Evolutionary conservation across 73 alveolate genomes (phyloP), one percentile per base, ranked within the genome.

Genomic region (Symbiodinium natans): DNA sequence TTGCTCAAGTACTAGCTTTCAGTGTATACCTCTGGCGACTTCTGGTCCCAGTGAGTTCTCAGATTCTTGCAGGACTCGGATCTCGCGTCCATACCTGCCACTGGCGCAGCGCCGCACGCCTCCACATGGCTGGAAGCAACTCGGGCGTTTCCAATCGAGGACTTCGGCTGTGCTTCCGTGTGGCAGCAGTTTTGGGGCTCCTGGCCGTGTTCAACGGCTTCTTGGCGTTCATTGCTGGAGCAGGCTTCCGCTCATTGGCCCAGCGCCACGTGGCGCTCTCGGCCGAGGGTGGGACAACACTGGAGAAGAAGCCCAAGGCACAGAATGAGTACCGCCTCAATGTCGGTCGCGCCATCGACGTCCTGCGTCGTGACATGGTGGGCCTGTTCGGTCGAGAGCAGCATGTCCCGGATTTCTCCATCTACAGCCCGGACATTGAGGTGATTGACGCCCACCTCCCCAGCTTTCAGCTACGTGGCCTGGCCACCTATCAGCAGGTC

Each of bases 371-470:
- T 15, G 97, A 90, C 83, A 56, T 90, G 97, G 86, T 82, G 27
- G 97, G 97, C 36, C 88, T 90, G 36, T 90, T 90, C 54, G 77
- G 97, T 41, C 77, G 88, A 27, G 42, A 33, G 88, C 82, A 17
- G 75, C 77, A 90, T 77, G 77, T 85, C 13, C 97, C 97, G n/a
- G 97, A 90, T 56, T 90, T 90, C 97, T 90, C 97, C 88, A 90
- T 90, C 39, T 90, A 90, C 77, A 90, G 97, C 87, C 87, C 87
- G 4, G 88, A 90, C 59, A 90, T 90, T 41, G 97, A 90, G 85
- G 97, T 90, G 87, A 90, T 82, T 1, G 97, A 90, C 41, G 97
- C 97, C n/a, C 87, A 88, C 21, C 97, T 90, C 27, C 97, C 97
- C 7, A 90, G 97, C 97, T 68, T 73, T 77, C 77, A 90, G 87